These are phyloP conservation scores for Triticum timopheevii DNA, from an alignment of 176 grass and related monocot species.

Conservation along the genomic window DNA sequence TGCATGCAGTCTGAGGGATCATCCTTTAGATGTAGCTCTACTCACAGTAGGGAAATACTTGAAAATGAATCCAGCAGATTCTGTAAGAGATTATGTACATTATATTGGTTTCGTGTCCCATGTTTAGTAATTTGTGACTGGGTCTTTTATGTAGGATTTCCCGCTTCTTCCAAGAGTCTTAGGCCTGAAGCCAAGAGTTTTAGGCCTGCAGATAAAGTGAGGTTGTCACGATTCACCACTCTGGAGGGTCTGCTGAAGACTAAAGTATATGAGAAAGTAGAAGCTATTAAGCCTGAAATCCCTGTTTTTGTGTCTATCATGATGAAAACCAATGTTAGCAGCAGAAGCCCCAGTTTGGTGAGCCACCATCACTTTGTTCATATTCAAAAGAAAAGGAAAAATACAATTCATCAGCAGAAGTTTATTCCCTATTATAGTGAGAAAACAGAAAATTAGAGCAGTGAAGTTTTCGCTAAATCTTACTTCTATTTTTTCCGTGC, in stretches of 20 bases:
- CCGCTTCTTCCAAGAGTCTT: not conserved
- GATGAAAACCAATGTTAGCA: not conserved
- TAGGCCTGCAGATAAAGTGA: not conserved
- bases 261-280: not conserved
- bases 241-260: not conserved
- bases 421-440: not conserved
- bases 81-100: not conserved
- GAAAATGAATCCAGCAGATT: not conserved
- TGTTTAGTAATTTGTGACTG: not conserved
- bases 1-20: not conserved
- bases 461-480: not conserved
- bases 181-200: not conserved
- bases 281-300: constrained; percentile 9
- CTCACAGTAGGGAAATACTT: not conserved
- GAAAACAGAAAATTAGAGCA: not conserved
- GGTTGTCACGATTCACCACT: not conserved
- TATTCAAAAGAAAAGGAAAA: not conserved
- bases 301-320: constrained; percentile 17
- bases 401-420: not conserved
- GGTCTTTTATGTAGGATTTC: constrained; percentile 25
- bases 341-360: not conserved
- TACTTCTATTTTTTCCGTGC: not conserved
- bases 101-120: not conserved
- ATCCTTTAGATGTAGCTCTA: constrained; percentile 9
- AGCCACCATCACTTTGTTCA: not conserved